A percentile compares a stretch with the other conserved stretches of the same genome.
Evolutionary conservation across 2,329 filamentous ascomycete genomes (phyloP).

Genomic region (Cercospora zeae-maydis): DNA sequence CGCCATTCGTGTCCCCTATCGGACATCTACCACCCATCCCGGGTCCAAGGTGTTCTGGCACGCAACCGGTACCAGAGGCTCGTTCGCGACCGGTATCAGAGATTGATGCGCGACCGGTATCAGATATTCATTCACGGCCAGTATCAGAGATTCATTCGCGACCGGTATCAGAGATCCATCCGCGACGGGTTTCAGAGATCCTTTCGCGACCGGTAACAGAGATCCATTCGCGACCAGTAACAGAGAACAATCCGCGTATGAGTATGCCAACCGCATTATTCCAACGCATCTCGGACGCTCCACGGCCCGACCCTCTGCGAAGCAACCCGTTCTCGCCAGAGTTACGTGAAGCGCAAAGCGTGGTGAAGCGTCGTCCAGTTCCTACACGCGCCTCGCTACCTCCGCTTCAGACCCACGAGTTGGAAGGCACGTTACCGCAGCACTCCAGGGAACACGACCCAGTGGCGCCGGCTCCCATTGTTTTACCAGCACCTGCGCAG

Average conservation of each 20-base stretch:
- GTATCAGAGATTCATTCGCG: constrained; percentile 3
- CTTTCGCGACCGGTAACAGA: constrained; percentile 4
- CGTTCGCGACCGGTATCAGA: constrained; percentile 1
- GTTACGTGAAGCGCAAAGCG: not conserved
- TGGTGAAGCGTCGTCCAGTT: not conserved
- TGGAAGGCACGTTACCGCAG: not conserved
- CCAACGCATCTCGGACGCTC: constrained; percentile 13
- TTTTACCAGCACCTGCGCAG: too few species aligned
- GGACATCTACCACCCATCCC: constrained; percentile 13
- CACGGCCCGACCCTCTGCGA: not conserved
- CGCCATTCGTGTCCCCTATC: constrained; percentile 14
- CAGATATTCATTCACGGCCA: too few species aligned
- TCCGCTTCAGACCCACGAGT: not conserved
- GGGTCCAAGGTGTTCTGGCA: constrained; percentile 12
- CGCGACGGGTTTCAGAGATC: constrained; percentile 1
- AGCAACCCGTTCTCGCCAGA: not conserved
- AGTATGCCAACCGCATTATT: not conserved
- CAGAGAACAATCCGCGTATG: not conserved
- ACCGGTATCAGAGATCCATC: too few species aligned
- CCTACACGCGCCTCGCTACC: not conserved
- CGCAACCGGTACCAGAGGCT: not conserved
- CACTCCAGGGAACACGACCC: not conserved
- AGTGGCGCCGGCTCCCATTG: not conserved
- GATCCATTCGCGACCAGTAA: constrained; percentile 3
- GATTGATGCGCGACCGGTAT: too few species aligned